phyloP scores from a whole-genome alignment of 75 land plant genomes.

The Selaginella moellendorffii region DNA sequence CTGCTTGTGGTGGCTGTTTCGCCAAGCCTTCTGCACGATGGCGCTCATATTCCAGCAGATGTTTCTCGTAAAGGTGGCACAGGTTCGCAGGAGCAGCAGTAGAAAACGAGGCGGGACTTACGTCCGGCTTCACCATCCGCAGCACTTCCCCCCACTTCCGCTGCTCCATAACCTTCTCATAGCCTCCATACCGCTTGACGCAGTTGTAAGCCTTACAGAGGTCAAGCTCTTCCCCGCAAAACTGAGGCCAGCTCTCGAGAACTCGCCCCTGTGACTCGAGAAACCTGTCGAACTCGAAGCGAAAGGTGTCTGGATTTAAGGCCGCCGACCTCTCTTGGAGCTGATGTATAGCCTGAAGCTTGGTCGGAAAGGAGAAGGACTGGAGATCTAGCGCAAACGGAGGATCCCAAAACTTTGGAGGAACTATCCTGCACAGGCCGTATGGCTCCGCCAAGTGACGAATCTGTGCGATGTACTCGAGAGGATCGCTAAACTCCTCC shows the following conservation, averaged over 20 bases:
- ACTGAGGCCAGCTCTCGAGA: slow-evolving; percentile 30
- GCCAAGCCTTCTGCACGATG: slow-evolving; percentile 11
- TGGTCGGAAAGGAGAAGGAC: slow-evolving; percentile 71
- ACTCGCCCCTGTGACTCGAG: slow-evolving; percentile 27
- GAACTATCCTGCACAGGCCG: slow-evolving; percentile 90
- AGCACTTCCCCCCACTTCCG: slow-evolving; percentile 86
- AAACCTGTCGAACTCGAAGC: slow-evolving; percentile 62
- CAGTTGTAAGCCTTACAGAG: slow-evolving; percentile 71
- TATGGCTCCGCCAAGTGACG: slow-evolving; percentile 71
- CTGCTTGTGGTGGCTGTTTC: too few relatives aligned
- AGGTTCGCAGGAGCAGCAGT: slow-evolving; percentile 42
- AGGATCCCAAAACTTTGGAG: slow-evolving; percentile 72
- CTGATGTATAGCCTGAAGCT: slow-evolving; percentile 82
- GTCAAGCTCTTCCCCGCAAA: slow-evolving; percentile 57
- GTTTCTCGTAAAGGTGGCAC: slow-evolving; percentile 49
- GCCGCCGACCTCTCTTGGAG: slow-evolving; percentile 66
- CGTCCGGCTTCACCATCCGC: slow-evolving; percentile 28
- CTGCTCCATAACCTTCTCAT: slow-evolving; percentile 44
- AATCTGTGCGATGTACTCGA: slow-evolving; percentile 53
- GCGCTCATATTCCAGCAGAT: slow-evolving; percentile 60
- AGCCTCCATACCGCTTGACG: slow-evolving; percentile 83
- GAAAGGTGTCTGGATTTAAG: slow-evolving; percentile 70
- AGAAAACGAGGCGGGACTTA: slow-evolving; percentile 15
- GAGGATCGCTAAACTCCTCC: slow-evolving; percentile 75
- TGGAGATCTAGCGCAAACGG: slow-evolving; percentile 58